phyloP scores from a whole-genome alignment of 345 rosid species.

The Litchi chinensis region DNA sequence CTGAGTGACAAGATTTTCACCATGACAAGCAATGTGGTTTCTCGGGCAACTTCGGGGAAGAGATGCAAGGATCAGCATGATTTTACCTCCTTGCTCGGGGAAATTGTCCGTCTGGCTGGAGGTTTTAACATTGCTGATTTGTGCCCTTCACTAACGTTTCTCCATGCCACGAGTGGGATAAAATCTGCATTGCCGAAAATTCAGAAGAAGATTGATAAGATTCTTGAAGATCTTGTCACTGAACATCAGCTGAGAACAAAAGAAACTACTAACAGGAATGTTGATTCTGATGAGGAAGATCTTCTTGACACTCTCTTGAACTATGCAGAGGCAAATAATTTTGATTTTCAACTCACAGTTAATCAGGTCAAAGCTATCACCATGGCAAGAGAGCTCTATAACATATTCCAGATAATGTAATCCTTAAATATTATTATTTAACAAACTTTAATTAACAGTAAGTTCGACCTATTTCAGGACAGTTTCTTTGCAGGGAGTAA shows the following conservation, averaged over 20 bases:
- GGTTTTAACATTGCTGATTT: constrained; percentile 21
- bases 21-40: background rate
- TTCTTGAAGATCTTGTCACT: constrained; percentile 16
- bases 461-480: constrained; percentile 9
- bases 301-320: constrained; percentile 27
- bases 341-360: constrained; percentile 16
- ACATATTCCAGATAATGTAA: background rate
- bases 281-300: constrained; percentile 14
- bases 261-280: background rate
- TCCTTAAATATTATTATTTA: background rate
- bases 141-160: constrained; percentile 21
- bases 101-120: background rate
- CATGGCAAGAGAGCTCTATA: background rate
- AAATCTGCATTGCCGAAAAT: constrained; percentile 4
- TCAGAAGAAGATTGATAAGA: constrained; percentile 17
- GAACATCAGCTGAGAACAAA: constrained; percentile 18
- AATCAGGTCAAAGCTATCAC: constrained; percentile 14
- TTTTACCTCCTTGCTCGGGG: background rate
- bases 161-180: constrained; percentile 15
- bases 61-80: constrained; percentile 19
- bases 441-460: background rate
- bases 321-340: constrained; percentile 6
- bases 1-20: constrained; percentile 19
- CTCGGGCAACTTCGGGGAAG: constrained; percentile 11
- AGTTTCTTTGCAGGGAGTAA: constrained; percentile 28